Evolutionary conservation across 345 rosid genomes (phyloP).

Genomic region (Luvunga scandens): DNA sequence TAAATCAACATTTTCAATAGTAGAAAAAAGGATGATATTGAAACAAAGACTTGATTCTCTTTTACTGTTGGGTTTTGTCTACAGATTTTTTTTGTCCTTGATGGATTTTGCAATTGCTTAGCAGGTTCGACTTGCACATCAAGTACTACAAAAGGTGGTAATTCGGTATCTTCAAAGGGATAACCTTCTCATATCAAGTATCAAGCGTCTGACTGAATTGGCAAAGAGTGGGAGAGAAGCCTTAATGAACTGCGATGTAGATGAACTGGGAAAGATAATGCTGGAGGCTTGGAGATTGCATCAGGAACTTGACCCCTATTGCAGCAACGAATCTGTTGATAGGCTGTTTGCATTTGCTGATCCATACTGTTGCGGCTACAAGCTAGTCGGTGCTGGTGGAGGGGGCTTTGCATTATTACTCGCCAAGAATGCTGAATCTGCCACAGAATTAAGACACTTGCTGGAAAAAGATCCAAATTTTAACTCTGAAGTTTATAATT

Average conservation of each 20-base stretch:
- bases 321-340: conserved; percentile 90
- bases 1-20: no score
- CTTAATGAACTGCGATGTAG: conserved; percentile 75
- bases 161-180: conserved; percentile 78
- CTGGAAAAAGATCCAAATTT: conserved; percentile 49
- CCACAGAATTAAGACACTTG: conserved; percentile 44
- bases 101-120: background rate
- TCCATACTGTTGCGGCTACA: conserved; percentile 83
- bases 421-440: conserved; percentile 53
- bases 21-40: background rate
- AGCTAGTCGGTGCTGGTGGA: conserved; percentile 98
- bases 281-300: conserved; percentile 92
- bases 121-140: conserved; percentile 95
- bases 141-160: conserved; percentile 90
- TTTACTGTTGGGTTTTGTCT: background rate
- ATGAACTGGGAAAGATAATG: conserved; percentile 88
- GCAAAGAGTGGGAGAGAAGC: conserved; percentile 90
- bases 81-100: background rate
- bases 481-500: conserved; percentile 57
- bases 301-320: conserved; percentile 93
- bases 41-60: background rate
- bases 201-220: conserved; percentile 79
- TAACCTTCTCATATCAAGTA: conserved; percentile 73
- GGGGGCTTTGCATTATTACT: conserved; percentile 86
- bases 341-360: conserved; percentile 59